Evolutionary conservation across 495 filamentous ascomycete genomes (phyloP).

Genomic region (Xylaria sp.): DNA sequence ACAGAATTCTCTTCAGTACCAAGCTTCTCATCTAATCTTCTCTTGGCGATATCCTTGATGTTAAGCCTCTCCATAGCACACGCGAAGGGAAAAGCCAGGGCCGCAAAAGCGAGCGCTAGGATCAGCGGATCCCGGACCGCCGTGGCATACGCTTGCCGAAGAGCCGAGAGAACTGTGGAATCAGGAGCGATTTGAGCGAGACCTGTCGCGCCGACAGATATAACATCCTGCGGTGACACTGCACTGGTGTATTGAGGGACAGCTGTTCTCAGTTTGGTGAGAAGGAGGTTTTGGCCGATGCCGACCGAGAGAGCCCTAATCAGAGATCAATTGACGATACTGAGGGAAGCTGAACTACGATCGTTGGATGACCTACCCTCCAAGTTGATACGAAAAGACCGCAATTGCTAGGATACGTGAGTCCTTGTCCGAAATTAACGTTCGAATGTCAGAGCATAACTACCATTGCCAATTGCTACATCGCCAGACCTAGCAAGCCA

Average conservation of each 20-base stretch:
- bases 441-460: too few relatives aligned
- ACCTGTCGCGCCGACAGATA: slow-evolving; percentile 8
- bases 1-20: too few relatives aligned
- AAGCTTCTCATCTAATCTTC: too few relatives aligned
- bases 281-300: slow-evolving; percentile 67
- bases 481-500: not conserved
- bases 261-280: slow-evolving; percentile 53
- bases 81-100: not conserved
- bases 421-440: not conserved
- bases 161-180: not conserved
- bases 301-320: slow-evolving; percentile 71
- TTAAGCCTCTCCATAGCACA: slow-evolving; percentile 19
- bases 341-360: too few relatives aligned
- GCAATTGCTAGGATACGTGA: slow-evolving; percentile 60
- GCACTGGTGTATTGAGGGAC: slow-evolving; percentile 2
- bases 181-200: not conserved
- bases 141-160: not conserved
- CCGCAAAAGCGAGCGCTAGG: not conserved
- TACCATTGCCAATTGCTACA: slow-evolving; percentile 22
- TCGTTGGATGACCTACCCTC: slow-evolving; percentile 58
- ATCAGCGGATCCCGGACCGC: not conserved
- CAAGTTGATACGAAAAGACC: slow-evolving; percentile 20
- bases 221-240: not conserved
- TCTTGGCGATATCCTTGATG: not conserved
- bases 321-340: slow-evolving; percentile 53